Conservation (phyloP, 805 yeast genomes). For the Candida hispaniensis region DNA sequence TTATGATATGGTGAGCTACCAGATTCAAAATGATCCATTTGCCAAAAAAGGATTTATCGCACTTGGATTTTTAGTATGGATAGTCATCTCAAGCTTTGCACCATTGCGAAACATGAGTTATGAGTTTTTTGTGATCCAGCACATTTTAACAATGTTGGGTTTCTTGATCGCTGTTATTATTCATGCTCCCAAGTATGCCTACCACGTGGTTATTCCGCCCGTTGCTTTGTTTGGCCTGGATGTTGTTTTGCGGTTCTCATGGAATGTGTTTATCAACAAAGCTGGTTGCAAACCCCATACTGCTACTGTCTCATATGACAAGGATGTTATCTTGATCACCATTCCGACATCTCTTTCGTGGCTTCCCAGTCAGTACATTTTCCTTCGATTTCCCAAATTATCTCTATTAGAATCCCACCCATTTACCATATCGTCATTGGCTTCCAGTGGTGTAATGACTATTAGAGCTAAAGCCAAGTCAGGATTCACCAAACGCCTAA, state of each 20-base stretch:
- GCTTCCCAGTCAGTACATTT: slow-evolving; percentile 41
- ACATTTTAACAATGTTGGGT: slow-evolving; percentile 21
- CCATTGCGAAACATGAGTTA: slow-evolving; percentile 20
- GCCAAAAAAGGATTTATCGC: slow-evolving; percentile 22
- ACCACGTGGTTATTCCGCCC: slow-evolving; percentile 21
- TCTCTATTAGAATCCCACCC: slow-evolving; percentile 37
- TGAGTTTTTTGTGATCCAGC: slow-evolving; percentile 23
- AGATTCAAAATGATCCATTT: slow-evolving; percentile 18
- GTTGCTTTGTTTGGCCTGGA: slow-evolving; percentile 22
- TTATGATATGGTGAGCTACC: slow-evolving; percentile 17
- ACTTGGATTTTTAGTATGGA: slow-evolving; percentile 21
- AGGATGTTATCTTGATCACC: slow-evolving; percentile 13
- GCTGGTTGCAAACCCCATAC: slow-evolving; percentile 17
- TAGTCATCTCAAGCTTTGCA: slow-evolving; percentile 18
- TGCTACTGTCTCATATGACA: slow-evolving; percentile 15
- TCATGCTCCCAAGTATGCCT: slow-evolving; percentile 23
- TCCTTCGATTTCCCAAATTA: slow-evolving; percentile 34
- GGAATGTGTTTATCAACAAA: slow-evolving; percentile 16
- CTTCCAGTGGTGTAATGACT: slow-evolving; percentile 33
- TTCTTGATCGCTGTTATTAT: slow-evolving; percentile 20
- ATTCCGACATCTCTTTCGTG: slow-evolving; percentile 24
- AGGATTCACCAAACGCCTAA: slow-evolving; percentile 37
- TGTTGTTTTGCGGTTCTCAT: slow-evolving; percentile 18
- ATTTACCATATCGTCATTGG: slow-evolving; percentile 36
- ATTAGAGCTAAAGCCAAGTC: slow-evolving; percentile 32